A percentile compares a stretch with the other conserved stretches of the same genome.
Evolutionary conservation across 345 rosid species (phyloP).

Genomic region (Turnera subulata): DNA sequence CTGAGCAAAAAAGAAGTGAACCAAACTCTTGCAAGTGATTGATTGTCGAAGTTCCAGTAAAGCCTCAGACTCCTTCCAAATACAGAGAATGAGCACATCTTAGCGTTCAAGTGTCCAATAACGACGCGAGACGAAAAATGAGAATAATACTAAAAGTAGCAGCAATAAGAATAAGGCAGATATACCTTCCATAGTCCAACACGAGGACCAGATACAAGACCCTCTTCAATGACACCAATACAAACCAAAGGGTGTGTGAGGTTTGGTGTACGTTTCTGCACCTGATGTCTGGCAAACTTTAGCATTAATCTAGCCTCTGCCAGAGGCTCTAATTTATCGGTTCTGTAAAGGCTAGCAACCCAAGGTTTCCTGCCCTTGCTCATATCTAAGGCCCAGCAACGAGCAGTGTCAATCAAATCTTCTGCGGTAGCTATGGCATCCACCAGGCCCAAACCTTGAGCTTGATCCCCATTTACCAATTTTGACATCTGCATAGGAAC

Average conservation of each 20-base stretch:
- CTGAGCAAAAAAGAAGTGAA: background rate
- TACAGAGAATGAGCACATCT: background rate
- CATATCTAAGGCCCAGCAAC: constrained; percentile 14
- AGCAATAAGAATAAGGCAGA: background rate
- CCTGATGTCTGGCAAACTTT: constrained; percentile 1
- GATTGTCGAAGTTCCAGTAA: constrained; percentile 8
- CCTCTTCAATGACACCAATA: constrained; percentile 13
- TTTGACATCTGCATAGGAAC: constrained; percentile 8
- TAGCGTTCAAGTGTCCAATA: too few relatives aligned
- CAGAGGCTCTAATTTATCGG: constrained; percentile 8
- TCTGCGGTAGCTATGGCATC: constrained; percentile 1
- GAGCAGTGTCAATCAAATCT: constrained; percentile 6
- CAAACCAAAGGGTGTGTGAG: constrained; percentile 10
- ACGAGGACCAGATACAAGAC: background rate
- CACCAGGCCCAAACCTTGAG: constrained; percentile 9
- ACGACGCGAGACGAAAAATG: background rate
- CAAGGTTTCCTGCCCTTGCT: constrained; percentile 4
- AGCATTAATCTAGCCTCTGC: constrained; percentile 9
- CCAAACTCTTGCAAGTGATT: constrained; percentile 9
- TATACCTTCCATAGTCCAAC: constrained; percentile 12
- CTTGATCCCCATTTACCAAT: constrained; percentile 1
- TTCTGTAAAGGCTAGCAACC: constrained; percentile 10
- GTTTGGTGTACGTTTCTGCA: background rate
- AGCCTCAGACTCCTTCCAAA: constrained; percentile 5
- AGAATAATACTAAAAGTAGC: background rate